Evolutionary conservation across 2,329 filamentous ascomycete species (phyloP).

Genomic region (Claviceps arundinis): DNA sequence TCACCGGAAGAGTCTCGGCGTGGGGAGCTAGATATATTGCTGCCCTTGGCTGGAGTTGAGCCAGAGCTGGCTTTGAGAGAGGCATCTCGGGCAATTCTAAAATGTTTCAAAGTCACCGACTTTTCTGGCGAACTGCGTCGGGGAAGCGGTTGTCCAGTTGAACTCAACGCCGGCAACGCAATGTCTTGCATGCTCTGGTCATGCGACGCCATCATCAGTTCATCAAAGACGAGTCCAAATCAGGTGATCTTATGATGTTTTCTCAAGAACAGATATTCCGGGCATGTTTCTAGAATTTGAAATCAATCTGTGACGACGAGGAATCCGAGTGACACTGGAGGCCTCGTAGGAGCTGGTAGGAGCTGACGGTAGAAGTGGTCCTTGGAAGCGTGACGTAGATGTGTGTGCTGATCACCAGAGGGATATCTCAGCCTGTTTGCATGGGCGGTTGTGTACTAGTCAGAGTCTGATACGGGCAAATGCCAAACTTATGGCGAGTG

Average conservation of each 20-base stretch:
- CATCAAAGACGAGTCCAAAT: background rate
- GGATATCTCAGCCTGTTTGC: background rate
- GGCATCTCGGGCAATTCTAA: conserved; percentile 31
- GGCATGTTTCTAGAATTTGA: background rate
- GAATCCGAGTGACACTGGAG: background rate
- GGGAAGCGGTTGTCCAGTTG: conserved; percentile 28
- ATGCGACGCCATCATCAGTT: conserved; percentile 18
- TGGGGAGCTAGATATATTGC: conserved; percentile 11
- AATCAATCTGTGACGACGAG: background rate
- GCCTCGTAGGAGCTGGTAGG: background rate
- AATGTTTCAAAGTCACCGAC: conserved; percentile 34
- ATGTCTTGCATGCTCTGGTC: conserved; percentile 12
- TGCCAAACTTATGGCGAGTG: background rate
- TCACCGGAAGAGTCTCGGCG: conserved; percentile 33
- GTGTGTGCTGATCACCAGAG: background rate
- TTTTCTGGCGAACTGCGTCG: conserved; percentile 30
- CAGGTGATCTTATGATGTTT: background rate
- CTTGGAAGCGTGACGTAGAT: conserved; percentile 2
- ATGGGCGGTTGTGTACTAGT: background rate
- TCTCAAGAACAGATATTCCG: background rate
- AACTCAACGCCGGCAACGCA: conserved; percentile 13
- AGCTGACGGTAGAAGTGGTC: background rate
- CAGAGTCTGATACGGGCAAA: background rate
- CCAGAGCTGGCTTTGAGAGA: conserved; percentile 16
- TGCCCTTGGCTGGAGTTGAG: conserved; percentile 10